A percentile compares a stretch with the other conserved stretches of the same genome.
These are phyloP conservation scores for Candida bentonensis DNA, from an alignment of 805 yeast genomes.

Conservation along the genomic window DNA sequence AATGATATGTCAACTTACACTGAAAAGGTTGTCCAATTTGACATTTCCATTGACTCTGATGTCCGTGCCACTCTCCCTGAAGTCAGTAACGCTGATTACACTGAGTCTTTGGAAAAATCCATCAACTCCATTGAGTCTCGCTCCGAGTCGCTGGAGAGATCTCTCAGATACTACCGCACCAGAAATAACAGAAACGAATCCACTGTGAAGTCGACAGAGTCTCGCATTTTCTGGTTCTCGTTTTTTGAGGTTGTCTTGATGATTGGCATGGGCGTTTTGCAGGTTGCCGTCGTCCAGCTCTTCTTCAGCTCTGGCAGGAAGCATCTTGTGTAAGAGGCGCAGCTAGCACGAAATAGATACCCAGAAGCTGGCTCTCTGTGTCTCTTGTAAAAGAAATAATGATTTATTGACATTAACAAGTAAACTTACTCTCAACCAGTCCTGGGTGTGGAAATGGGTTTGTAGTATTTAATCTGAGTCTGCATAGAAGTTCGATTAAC, in stretches of 20 bases:
- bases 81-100: slow-evolving; percentile 15
- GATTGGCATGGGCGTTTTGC: slow-evolving; percentile 64
- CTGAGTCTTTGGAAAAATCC: slow-evolving; percentile 19
- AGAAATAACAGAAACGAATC: slow-evolving; percentile 87
- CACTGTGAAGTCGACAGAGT: slow-evolving; percentile 68
- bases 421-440: too few species aligned
- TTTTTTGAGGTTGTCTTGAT: slow-evolving; percentile 55
- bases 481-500: too few species aligned
- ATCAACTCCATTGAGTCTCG: slow-evolving; percentile 17
- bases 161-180: slow-evolving; percentile 67
- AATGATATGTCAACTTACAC: slow-evolving; percentile 72
- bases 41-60: slow-evolving; percentile 34
- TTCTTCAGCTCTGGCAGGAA: slow-evolving; percentile 43
- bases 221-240: slow-evolving; percentile 66
- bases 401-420: too few species aligned
- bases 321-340: slow-evolving; percentile 20
- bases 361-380: too few species aligned
- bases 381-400: too few species aligned
- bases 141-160: slow-evolving; percentile 18
- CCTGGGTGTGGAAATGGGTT: too few species aligned
- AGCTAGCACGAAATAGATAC: too few species aligned
- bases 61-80: slow-evolving; percentile 52
- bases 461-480: too few species aligned
- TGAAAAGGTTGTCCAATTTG: slow-evolving; percentile 75
- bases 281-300: slow-evolving; percentile 69